Conservation (phyloP, 768 basidiomycete genomes). For the Strobilomyces confusus region DNA sequence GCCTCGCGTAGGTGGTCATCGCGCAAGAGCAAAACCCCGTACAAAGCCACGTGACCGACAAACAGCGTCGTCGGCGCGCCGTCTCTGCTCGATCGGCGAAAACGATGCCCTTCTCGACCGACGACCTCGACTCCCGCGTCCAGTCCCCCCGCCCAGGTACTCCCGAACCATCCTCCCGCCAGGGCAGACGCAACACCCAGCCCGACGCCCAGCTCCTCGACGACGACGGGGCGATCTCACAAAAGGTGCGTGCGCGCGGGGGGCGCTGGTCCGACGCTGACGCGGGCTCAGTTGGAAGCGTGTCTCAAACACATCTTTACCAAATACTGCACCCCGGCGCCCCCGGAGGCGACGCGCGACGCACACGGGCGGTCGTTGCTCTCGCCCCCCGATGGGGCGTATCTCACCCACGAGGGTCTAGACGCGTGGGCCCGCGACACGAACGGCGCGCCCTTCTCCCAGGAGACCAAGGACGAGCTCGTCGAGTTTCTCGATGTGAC, state of each 20-base stretch:
- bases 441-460: conserved; percentile 75
- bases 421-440: conserved; percentile 78
- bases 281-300: conserved; percentile 49
- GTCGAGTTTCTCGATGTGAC: conserved; percentile 72
- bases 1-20: conserved; percentile 41
- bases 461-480: conserved; percentile 76
- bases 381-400: conserved; percentile 50
- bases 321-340: conserved; percentile 62
- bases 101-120: conserved; percentile 12
- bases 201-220: conserved; percentile 59
- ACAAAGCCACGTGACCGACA: conserved; percentile 19
- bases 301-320: conserved; percentile 76
- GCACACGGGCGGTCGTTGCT: conserved; percentile 33
- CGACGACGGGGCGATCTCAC: conserved; percentile 64
- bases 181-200: conserved; percentile 52
- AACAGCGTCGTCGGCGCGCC: conserved; percentile 22
- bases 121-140: conserved; percentile 22
- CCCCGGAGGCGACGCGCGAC: conserved; percentile 17
- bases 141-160: conserved; percentile 55
- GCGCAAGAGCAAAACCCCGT: conserved; percentile 10
- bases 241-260: conserved; percentile 41
- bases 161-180: conserved; percentile 57
- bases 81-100: conserved; percentile 14
- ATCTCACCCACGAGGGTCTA: conserved; percentile 54
- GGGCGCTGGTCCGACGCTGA: neutral